A percentile compares a stretch with the other conserved stretches of the same genome.
Evolutionary conservation across 495 filamentous ascomycete genomes (phyloP).

Genomic region (Lepraria neglecta): DNA sequence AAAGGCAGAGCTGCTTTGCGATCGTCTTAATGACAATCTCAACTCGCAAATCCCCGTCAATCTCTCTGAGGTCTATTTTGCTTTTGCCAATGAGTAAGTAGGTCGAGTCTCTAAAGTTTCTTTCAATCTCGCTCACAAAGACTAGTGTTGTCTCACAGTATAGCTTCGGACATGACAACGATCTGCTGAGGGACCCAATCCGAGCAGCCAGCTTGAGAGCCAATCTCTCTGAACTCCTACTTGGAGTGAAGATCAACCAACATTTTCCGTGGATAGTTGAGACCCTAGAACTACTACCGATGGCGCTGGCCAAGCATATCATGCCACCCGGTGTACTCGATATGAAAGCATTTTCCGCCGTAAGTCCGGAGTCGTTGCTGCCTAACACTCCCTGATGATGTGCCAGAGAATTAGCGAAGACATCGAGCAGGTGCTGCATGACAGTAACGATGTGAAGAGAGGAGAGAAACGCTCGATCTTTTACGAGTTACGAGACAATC

Average conservation of each 20-base stretch:
- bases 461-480: conserved; percentile 15
- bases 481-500: conserved; percentile 30
- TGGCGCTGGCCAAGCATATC: conserved; percentile 35
- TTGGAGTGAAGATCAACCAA: conserved; percentile 38
- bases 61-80: conserved; percentile 35
- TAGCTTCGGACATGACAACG: conserved; percentile 35
- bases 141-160: conserved; percentile 38
- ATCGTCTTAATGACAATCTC: conserved; percentile 26
- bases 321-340: conserved; percentile 39
- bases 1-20: conserved; percentile 22
- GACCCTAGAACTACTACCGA: conserved; percentile 36
- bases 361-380: conserved; percentile 23
- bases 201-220: conserved; percentile 30
- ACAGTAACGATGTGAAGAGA: conserved; percentile 25
- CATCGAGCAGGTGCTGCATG: not conserved
- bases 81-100: conserved; percentile 32
- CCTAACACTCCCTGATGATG: not conserved
- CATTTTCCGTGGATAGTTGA: conserved; percentile 39
- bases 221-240: conserved; percentile 34
- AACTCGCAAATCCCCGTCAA: conserved; percentile 26
- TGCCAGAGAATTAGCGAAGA: not conserved
- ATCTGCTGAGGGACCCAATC: conserved; percentile 34
- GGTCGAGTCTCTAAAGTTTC: too few relatives aligned
- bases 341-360: conserved; percentile 36
- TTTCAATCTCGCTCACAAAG: conserved; percentile 24